A percentile compares a stretch with the other conserved stretches of the same genome.
phyloP scores from a whole-genome alignment of 768 basidiomycete species.

The Dendrothele bispora region DNA sequence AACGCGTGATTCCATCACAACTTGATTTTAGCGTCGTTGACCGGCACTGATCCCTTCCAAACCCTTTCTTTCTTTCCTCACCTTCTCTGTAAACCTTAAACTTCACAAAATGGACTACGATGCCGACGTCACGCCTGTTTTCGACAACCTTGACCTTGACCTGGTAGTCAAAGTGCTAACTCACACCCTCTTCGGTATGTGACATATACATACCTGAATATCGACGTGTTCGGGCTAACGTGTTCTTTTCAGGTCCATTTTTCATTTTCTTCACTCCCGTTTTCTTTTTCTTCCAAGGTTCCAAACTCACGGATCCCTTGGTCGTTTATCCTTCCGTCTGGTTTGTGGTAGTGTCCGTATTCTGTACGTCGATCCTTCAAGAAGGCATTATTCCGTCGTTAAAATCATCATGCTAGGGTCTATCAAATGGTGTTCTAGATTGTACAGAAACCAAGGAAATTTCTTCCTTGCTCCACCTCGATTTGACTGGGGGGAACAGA shows the following conservation, averaged over 20 bases:
- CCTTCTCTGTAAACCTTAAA: too few species aligned
- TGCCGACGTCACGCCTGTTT: constrained; percentile 49
- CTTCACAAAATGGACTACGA: constrained; percentile 4
- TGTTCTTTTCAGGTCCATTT: constrained; percentile 63
- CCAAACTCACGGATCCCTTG: constrained; percentile 46
- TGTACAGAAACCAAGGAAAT: constrained; percentile 76
- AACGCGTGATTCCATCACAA: too few species aligned
- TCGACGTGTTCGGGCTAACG: constrained; percentile 5
- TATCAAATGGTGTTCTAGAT: constrained; percentile 64
- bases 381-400: not conserved
- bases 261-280: constrained; percentile 80
- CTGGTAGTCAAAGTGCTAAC: constrained; percentile 75
- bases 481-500: constrained; percentile 86
- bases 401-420: constrained; percentile 45
- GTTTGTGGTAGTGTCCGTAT: constrained; percentile 55
- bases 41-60: too few species aligned
- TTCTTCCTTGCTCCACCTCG: constrained; percentile 57
- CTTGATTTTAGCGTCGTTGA: too few species aligned
- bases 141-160: constrained; percentile 76
- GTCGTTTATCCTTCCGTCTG: constrained; percentile 56
- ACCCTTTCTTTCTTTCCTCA: too few species aligned
- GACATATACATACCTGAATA: constrained; percentile 1
- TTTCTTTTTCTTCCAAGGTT: constrained; percentile 74
- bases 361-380: constrained; percentile 56
- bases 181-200: constrained; percentile 78